Conservation (phyloP, 495 filamentous ascomycete genomes). For the Clohesyomyces aquaticus region DNA sequence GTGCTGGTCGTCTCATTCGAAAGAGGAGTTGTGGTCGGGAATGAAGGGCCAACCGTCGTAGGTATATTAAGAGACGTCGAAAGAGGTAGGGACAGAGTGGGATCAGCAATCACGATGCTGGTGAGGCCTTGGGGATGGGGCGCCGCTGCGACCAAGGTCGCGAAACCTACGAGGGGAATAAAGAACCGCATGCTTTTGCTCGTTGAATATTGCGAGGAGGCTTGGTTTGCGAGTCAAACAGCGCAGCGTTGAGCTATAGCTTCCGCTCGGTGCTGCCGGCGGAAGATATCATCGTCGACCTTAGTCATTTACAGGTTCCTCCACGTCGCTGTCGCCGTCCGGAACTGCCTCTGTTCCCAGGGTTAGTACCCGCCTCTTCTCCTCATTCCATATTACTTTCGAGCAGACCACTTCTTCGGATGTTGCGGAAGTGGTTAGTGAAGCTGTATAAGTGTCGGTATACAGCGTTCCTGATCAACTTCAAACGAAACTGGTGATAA, state of each 20-base stretch:
- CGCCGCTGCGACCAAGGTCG: constrained; percentile 14
- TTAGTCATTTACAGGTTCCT: not conserved
- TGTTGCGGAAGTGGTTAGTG: constrained; percentile 6
- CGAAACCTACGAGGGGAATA: constrained; percentile 6
- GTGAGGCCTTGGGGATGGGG: constrained; percentile 18
- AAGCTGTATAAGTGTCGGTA: not conserved
- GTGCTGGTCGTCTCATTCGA: not conserved
- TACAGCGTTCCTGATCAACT: constrained; percentile 8
- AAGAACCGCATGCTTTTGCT: constrained; percentile 8
- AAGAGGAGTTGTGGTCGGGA: not conserved
- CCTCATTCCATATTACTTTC: constrained; percentile 6
- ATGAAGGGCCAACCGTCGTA: not conserved
- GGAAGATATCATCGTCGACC: not conserved
- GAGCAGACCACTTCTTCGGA: not conserved
- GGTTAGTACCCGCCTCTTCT: not conserved
- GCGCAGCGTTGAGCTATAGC: not conserved
- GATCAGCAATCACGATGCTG: constrained; percentile 1
- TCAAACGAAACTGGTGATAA: constrained; percentile 4
- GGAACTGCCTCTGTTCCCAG: not conserved
- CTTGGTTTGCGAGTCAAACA: no score
- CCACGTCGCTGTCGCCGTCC: not conserved
- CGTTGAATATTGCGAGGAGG: not conserved
- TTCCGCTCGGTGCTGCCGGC: not conserved
- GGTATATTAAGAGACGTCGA: constrained; percentile 28
- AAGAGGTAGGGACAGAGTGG: constrained; percentile 3